Base-by-base conservation (phyloP, 108 stramenopile genomes). In the Chaetoceros muelleri region DNA sequence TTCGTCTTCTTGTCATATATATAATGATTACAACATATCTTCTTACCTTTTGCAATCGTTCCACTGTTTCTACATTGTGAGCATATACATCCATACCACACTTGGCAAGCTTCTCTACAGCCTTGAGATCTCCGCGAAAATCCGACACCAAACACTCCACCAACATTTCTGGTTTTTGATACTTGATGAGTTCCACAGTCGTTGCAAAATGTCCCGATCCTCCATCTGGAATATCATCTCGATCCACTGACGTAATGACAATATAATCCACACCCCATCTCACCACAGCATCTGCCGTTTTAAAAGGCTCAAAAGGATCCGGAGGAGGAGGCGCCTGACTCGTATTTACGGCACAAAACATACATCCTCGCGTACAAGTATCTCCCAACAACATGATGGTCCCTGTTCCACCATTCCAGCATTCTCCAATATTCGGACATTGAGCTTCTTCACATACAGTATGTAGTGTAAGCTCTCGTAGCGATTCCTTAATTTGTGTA, bases 311-410 rank as follows among this genome's bases (percentile, higher is more conserved):
- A 58, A 89, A 76, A 3, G 95, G 91, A 75, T 98, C 97, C 21
- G 94, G 89, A 30, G 90, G 85, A 1, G 99, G 87, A 24, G 99
- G 99, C 25, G 75, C 73, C 28, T 71, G 52, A 56, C 70, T 68
- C 1, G 99, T 99, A 65, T 96, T 97, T 25, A 99, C 95, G 1
- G 93, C 87, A 64, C 99, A 99, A 66, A 99, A 99, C 71, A 85
- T 80, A 71, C 99, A 99, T 7, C 97, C 99, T 13, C 99, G 69
- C 3, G 97, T 98, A 64, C 97, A 99, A 0, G 96, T 97, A 65
- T 99, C 98, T 3, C 98, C 99, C 74, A 99, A 60, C 21, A 99
- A 67, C 99, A 99, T 99, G 57, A 99, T 97, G 0, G 99, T 99
- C 17, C 95, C 99, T 1, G 96, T 98, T 7, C 96, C 99, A 5